Evolutionary conservation across 306 rosid genomes (phyloP).

Genomic region (Vigna mungo): DNA sequence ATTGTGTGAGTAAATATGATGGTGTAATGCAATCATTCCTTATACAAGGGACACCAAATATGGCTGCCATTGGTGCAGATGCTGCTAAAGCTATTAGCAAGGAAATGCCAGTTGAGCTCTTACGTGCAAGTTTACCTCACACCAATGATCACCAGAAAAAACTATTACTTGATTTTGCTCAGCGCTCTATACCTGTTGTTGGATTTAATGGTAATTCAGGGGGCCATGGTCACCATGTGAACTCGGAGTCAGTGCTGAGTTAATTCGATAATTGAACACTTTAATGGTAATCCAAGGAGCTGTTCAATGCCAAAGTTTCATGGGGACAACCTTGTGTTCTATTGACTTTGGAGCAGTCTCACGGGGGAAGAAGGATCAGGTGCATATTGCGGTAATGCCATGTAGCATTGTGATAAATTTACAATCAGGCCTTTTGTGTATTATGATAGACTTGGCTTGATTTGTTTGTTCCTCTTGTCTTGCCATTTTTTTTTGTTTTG

Average conservation of each 20-base stretch:
- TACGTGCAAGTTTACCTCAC: constrained; percentile 96
- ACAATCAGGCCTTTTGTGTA: constrained; percentile 60
- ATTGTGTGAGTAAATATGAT: constrained; percentile 85
- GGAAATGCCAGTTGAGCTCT: constrained; percentile 97
- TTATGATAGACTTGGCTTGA: constrained; percentile 56
- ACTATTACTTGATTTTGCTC: constrained; percentile 76
- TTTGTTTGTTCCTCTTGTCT: constrained; percentile 56
- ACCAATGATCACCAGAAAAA: constrained; percentile 82
- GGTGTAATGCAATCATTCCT: constrained; percentile 69
- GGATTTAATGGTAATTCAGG: constrained; percentile 62
- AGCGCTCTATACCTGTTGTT: constrained; percentile 78
- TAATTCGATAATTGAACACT: constrained; percentile 39
- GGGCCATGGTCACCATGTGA: constrained; percentile 58
- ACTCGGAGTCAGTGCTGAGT: constrained; percentile 69
- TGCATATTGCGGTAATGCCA: constrained; percentile 45
- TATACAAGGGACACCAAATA: constrained; percentile 61
- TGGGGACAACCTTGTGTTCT: constrained; percentile 35
- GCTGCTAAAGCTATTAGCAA: constrained; percentile 70
- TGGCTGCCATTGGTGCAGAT: constrained; percentile 65
- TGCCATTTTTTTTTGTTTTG: constrained; percentile 47
- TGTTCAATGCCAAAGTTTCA: constrained; percentile 30
- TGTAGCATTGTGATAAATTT: constrained; percentile 53
- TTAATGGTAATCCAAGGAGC: constrained; percentile 28
- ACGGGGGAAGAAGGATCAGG: constrained; percentile 49
- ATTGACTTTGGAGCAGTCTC: constrained; percentile 41